Evolutionary conservation across 163 green algal species (phyloP), one percentile per base, ranked within the genome.

Genomic region (Chlorella variabilis): DNA sequence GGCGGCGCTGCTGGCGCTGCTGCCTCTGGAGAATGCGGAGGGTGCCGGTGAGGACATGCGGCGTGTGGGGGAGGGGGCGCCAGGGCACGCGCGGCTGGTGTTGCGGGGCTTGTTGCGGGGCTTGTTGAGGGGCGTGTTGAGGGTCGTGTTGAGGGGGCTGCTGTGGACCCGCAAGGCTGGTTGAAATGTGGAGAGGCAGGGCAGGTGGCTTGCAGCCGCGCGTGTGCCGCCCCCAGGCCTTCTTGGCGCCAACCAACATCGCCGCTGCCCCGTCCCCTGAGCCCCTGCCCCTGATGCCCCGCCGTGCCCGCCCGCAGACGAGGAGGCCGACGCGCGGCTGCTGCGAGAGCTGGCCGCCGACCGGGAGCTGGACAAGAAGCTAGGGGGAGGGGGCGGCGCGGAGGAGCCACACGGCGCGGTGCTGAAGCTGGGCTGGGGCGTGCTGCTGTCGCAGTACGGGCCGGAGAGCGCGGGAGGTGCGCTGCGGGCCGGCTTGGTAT

Each of bases 391-490:
- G 36, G 34, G 39, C 48, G 20, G 29, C 45, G n/a, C 9, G 5
- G 56, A 85, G 0, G 75, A 78, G 21, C 82, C 82, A 29, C 84
- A 83, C 29, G 42, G 59, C 18, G 77, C 84, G 7, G 67, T 82
- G 4, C 70, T 92, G 18, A 83, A 84, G 63, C 78, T 94, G 69
- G 90, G 82, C 18, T 93, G 90, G 90, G 88, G 87, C 9, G 62
- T 92, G 59, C 86, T 93, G 80, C 81, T 88, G 27, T 39, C 56
- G 11, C 54, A 84, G 49, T 45, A 67, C 56, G 85, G 77, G 2
- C 51, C 79, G 1, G 77, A 84, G 49, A 81, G 49, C 15, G 36
- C 58, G 11, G 67, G 49, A 18, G 71, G 80, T 84, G 67, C 69
- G 36, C n/a, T n/a, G n/a, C n/a, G n/a, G n/a, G n/a, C n/a, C n/a